A percentile compares a stretch with the other conserved stretches of the same genome.
phyloP scores from a whole-genome alignment of 805 yeast genomes.

The Pichia pseudocactophila region DNA sequence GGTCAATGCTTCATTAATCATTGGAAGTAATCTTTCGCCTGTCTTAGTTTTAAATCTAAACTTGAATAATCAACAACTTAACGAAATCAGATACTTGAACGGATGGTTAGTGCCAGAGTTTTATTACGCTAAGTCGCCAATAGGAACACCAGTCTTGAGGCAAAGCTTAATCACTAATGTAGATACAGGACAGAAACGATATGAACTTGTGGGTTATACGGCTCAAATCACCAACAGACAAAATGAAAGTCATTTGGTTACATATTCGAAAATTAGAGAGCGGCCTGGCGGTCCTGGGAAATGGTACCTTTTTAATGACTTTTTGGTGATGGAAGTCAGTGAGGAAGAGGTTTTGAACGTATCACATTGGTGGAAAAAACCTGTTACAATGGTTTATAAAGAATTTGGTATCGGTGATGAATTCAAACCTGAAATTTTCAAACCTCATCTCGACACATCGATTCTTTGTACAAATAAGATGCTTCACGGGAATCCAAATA shows the following conservation, averaged over 20 bases:
- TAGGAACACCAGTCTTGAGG: conserved; percentile 22
- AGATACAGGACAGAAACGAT: conserved; percentile 28
- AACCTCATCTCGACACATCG: conserved; percentile 43
- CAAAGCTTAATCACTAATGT: conserved; percentile 20
- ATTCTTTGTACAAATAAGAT: conserved; percentile 70
- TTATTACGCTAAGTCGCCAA: conserved; percentile 27
- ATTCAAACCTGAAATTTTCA: conserved; percentile 44
- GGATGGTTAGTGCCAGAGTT: conserved; percentile 60
- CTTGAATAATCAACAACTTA: conserved; percentile 46
- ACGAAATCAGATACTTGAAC: conserved; percentile 36
- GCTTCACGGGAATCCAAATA: conserved; percentile 52
- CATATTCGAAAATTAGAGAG: conserved; percentile 22
- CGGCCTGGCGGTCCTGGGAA: conserved; percentile 13
- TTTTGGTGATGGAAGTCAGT: conserved; percentile 67
- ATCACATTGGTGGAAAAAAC: conserved; percentile 73
- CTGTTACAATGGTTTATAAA: conserved; percentile 63
- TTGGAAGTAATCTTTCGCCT: conserved; percentile 49
- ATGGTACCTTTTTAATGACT: conserved; percentile 90
- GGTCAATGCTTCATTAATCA: conserved; percentile 43
- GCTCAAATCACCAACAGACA: conserved; percentile 55
- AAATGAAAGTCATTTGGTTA: conserved; percentile 50
- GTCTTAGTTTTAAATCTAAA: conserved; percentile 54
- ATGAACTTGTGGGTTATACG: conserved; percentile 60
- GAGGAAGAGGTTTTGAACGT: conserved; percentile 73
- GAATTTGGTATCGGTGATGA: conserved; percentile 33